phyloP scores from a whole-genome alignment of 1,139 yeast species.

The Saccharomyces hybrid region DNA sequence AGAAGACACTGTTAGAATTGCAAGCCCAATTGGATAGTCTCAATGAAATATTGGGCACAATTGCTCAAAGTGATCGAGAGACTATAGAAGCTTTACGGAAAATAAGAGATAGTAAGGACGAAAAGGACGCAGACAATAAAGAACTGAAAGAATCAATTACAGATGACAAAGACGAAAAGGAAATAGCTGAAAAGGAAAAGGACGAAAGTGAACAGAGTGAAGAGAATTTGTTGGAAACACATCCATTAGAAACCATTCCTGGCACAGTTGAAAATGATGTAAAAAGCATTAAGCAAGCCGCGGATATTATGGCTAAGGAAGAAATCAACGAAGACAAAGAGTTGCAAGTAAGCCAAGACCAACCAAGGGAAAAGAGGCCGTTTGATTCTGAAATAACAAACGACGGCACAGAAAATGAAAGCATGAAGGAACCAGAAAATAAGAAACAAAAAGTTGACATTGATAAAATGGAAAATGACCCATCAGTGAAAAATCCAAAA shows the following conservation, averaged over 20 bases:
- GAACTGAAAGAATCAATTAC: constrained; percentile 8
- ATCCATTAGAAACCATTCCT: constrained; percentile 3
- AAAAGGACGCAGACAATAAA: constrained; percentile 10
- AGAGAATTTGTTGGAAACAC: too few relatives aligned
- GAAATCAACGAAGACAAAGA: constrained; percentile 10
- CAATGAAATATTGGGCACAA: constrained; percentile 42
- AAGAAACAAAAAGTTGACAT: constrained; percentile 14
- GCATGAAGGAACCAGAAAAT: constrained; percentile 8
- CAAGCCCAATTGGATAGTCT: constrained; percentile 43
- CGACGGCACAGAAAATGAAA: constrained; percentile 3
- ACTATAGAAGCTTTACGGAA: constrained; percentile 16
- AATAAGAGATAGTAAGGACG: constrained; percentile 16
- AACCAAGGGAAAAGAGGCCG: background rate
- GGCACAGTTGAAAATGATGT: background rate
- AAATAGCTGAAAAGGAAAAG: constrained; percentile 6
- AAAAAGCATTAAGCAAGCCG: background rate
- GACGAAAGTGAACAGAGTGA: too few relatives aligned
- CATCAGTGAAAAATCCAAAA: constrained; percentile 62
- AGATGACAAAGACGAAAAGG: constrained; percentile 6
- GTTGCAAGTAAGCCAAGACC: constrained; percentile 4
- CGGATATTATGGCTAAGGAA: background rate
- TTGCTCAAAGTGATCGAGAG: constrained; percentile 40
- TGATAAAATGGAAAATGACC: constrained; percentile 45
- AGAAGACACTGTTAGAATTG: constrained; percentile 40
- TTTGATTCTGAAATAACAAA: background rate